Base-by-base conservation (phyloP, 805 yeast genomes). In the Cyberlindnera xishuangbannaensis region DNA sequence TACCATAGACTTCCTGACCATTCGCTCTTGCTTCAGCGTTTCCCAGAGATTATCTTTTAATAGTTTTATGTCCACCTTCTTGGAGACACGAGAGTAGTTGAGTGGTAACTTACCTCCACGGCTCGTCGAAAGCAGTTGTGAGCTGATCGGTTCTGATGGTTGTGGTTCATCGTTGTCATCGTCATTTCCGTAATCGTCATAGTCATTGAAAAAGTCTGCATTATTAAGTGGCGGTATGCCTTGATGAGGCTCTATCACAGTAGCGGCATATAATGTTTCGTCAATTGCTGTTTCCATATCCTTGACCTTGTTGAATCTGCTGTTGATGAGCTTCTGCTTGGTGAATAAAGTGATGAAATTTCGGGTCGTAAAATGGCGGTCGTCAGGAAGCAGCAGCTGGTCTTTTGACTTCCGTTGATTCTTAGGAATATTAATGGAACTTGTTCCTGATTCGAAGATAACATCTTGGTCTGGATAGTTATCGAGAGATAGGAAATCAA, bases 21-120 rank as follows among this genome's bases (percentile, higher is more conserved):
- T 22, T 6, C 38, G 36, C 20, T 50, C 51, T 16, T 39, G 28
- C 19, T 56, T 61, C 14, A 78, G 61, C 1, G 74, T 65, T n/a
- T 65, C 64, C 95, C 95, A 86, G 15, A 86, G 52, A 45, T 83
- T 83, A 33, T 78, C 80, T 58, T 87, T 86, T 35, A 86, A 63
- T n/a, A 66, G 59, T 40, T 74, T 72, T 20, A 87, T 80, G 52
- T 86, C 92, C 23, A 87, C 92, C 39, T 75, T 72, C 53, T 85
- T 86, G 5, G 95, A 82, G 2, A 76, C 74, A 33, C 80, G 67
- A 2, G 95, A 78, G 50, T 75, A 83, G 40, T 65, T 70, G 19
- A 80, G 62, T 15, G 65, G 64, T 12, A 64, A 18, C 31, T 45
- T 48, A 6, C 39, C 28, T n/a, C 44, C 45, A n/a, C 40, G 41